Base-by-base conservation (phyloP, 768 basidiomycete genomes). In the Lactarius tabidus region DNA sequence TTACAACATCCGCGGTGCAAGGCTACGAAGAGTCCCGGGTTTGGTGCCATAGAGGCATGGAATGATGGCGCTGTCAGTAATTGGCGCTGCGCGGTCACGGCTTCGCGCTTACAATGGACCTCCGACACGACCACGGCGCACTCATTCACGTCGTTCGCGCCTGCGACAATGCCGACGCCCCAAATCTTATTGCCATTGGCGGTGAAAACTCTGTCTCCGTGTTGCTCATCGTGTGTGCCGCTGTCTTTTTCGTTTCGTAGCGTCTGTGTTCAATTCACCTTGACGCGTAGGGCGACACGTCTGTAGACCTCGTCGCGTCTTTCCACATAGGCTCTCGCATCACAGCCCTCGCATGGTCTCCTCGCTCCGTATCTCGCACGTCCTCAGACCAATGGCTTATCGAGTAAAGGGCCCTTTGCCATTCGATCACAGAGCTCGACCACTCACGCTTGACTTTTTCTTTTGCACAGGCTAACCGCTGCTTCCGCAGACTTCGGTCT, bases 281-380 rank as follows among this genome's bases (percentile, higher is more conserved):
- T 36, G 66, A 61, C 71, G 84, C 82, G 76, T 74, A 70, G 75
- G 78, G 69, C 74, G 64, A 71, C 41, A 69, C 80, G 0, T 75
- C 79, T 20, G 81, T 75, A 71, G 78, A 77, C 64, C 77, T 76
- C 39, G 70, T 93, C 70, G 90, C 90, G 52, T 85, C 85, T 23
- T 93, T 93, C 71, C 82, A 90, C 75, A 75, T 93, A 51, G 91
- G 91, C 23, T 79, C 81, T 12, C 81, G 84, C 57, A 80, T 90
- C 51, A 91, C 89, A 3, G 83, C 92, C 6, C 74, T 93, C 17
- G 89, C 91, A 3, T 93, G 90, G 87, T 93, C 91, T 2, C 80
- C 89, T 45, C 77, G 80, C 15, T 79, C 89, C 8, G 76, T 84
- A 7, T 93, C 91, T 6, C 88, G 91, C 3, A 82, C 85, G 17